Base-by-base conservation (phyloP, 2,329 filamentous ascomycete species). In the Pseudonectria buxi region DNA sequence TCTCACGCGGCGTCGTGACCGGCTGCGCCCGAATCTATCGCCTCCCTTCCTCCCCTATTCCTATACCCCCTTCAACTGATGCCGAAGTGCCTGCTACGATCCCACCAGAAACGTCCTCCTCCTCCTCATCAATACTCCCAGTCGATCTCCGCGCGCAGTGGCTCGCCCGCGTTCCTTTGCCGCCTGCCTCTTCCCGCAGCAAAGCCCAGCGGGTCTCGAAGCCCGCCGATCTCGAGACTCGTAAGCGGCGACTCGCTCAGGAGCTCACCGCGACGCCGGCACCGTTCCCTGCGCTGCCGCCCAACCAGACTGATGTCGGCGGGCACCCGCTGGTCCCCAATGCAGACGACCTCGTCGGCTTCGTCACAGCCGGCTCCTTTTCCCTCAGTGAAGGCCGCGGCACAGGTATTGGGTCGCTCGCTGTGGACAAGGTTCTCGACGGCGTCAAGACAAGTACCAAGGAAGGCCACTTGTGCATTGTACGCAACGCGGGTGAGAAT, bases 311-410 rank as follows among this genome's bases (percentile, higher is more conserved):
- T 33, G 58, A 62, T 43, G 56, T 71, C 61, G 55, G 61, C 15
- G 66, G 67, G 0, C 77, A 86, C 47, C 81, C 82, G 1, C 54
- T 78, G 0, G 78, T 88, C n/a, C 90, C 90, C 0, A 69, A 71
- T 9, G 78, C 79, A 43, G 69, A 74, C 14, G 85, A 95, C 56
- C 68, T 96, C 10, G 76, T 96, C 33, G 92, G 92, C 0, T 98
- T 94, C 56, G 81, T 95, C 15, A 95, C 88, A 3, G 83, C 83
- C 1, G 92, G 90, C 0, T 82, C 85, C 33, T 95, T 83, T 57
- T 88, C 83, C 51, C 72, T 96, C 2, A 75, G 77, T 3, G 77
- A 83, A 45, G 92, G 90, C 0, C 75, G 72, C 46, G 85, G 83
- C 1, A 79, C 78, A 12, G 90, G 81, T 1, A 70, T 96, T 40